Conservation (phyloP, 2,329 filamentous ascomycete species). For the Claviceps cyperi region DNA sequence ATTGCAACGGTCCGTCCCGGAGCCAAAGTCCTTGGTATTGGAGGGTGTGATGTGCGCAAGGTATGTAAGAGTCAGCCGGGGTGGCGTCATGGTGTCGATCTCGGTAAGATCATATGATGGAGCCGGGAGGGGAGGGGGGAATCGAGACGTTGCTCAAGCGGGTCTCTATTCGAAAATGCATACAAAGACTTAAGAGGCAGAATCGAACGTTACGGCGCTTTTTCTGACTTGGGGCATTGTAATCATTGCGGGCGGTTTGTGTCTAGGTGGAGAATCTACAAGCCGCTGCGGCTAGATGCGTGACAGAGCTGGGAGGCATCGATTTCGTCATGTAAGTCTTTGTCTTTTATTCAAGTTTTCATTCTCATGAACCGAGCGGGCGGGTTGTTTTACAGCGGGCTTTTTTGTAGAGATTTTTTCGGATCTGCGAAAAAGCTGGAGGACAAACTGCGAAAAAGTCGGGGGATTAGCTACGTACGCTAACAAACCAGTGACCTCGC, state of each 20-base stretch:
- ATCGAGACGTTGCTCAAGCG: no score
- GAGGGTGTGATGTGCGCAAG: conserved; percentile 63
- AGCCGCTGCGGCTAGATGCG: conserved; percentile 64
- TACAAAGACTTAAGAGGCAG: background rate
- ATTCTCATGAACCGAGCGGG: no score
- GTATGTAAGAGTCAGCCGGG: conserved; percentile 22
- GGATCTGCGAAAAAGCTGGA: background rate
- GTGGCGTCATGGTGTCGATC: background rate
- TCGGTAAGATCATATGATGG: background rate
- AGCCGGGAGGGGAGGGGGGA: no score
- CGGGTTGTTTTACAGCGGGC: no score
- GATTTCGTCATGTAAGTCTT: conserved; percentile 73
- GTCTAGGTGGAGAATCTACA: conserved; percentile 23
- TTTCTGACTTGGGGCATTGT: background rate
- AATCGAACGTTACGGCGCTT: background rate
- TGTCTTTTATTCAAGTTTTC: no score
- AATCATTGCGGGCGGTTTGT: background rate
- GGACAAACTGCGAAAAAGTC: background rate
- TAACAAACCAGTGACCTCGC: background rate
- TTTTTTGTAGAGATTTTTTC: background rate
- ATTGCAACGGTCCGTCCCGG: conserved; percentile 68
- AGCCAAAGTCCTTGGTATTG: conserved; percentile 75
- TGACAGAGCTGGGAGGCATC: conserved; percentile 69
- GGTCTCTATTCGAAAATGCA: background rate
- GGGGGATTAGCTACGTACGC: background rate